A percentile compares a stretch with the other conserved stretches of the same genome.
Conservation (phyloP, 73 alveolate species). For the Blepharisma japonicum region DNA sequence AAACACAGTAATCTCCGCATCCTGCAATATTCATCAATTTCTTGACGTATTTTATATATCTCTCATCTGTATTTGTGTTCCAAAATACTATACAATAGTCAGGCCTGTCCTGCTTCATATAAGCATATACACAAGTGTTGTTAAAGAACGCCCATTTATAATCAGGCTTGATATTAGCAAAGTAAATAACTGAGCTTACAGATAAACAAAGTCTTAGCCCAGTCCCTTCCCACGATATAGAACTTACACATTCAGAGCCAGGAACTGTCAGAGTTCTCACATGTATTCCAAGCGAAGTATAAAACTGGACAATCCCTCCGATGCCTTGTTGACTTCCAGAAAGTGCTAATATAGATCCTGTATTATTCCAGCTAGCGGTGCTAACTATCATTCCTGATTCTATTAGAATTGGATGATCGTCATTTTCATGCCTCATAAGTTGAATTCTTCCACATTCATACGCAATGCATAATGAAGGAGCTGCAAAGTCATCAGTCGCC, state of each 20-base stretch:
- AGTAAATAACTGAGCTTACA: slow-evolving; percentile 89
- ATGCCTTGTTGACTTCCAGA: slow-evolving; percentile 70
- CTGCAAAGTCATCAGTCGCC: slow-evolving; percentile 2
- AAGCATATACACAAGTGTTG: slow-evolving; percentile 96
- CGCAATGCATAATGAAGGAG: slow-evolving; percentile 66
- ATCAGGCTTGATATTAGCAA: slow-evolving; percentile 91
- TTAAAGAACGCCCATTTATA: slow-evolving; percentile 96
- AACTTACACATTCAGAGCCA: slow-evolving; percentile 66
- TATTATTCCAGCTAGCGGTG: slow-evolving; percentile 74
- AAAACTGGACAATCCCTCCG: slow-evolving; percentile 88
- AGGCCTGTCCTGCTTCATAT: slow-evolving; percentile 87
- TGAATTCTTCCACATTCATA: slow-evolving; percentile 90
- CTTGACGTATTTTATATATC: slow-evolving; percentile 75
- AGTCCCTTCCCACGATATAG: slow-evolving; percentile 86
- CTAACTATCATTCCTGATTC: slow-evolving; percentile 76
- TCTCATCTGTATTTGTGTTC: slow-evolving; percentile 85
- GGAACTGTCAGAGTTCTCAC: slow-evolving; percentile 72
- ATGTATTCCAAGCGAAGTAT: slow-evolving; percentile 86
- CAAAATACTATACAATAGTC: slow-evolving; percentile 97
- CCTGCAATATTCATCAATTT: slow-evolving; percentile 59
- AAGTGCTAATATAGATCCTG: slow-evolving; percentile 73
- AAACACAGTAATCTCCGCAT: slow-evolving; percentile 81
- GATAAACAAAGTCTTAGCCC: slow-evolving; percentile 96
- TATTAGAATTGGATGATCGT: slow-evolving; percentile 73
- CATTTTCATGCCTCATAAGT: slow-evolving; percentile 88